Conservation (phyloP, 805 yeast genomes). For the Pachysolen tannophilus region DNA sequence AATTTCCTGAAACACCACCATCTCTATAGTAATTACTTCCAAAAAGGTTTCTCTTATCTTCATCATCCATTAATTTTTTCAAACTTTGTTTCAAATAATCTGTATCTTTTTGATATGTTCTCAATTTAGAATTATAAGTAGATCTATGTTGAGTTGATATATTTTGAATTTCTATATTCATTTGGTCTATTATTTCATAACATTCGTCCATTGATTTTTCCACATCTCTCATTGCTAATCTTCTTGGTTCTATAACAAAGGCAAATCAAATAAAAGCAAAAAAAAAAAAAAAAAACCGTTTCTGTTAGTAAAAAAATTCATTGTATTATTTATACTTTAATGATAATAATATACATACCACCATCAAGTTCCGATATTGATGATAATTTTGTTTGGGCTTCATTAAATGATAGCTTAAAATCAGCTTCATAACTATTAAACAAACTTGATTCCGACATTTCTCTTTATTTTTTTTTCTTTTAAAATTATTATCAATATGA, state of each 20-base stretch:
- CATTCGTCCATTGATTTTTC: slow-evolving; percentile 75
- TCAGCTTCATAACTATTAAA: slow-evolving; percentile 64
- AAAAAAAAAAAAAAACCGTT: neutral
- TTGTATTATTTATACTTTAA: slow-evolving; percentile 6
- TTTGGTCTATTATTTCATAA: slow-evolving; percentile 74
- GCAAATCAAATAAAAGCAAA: too few species aligned
- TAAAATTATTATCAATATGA: too few species aligned
- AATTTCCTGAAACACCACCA: slow-evolving; percentile 16
- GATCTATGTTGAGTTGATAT: slow-evolving; percentile 72
- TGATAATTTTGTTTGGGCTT: slow-evolving; percentile 57
- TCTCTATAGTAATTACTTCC: slow-evolving; percentile 45
- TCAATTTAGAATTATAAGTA: slow-evolving; percentile 61
- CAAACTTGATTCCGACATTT: slow-evolving; percentile 31
- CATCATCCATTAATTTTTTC: slow-evolving; percentile 54
- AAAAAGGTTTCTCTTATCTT: slow-evolving; percentile 66
- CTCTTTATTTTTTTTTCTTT: neutral
- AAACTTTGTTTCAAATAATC: slow-evolving; percentile 50
- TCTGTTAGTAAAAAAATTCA: neutral
- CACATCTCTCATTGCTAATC: slow-evolving; percentile 46
- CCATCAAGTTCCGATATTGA: slow-evolving; percentile 43
- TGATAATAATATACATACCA: slow-evolving; percentile 23
- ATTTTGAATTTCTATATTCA: slow-evolving; percentile 79
- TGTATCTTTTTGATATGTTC: slow-evolving; percentile 57
- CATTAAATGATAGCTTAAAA: slow-evolving; percentile 60
- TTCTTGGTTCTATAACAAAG: slow-evolving; percentile 28